Evolutionary conservation across 78 protist genomes (phyloP).

Genomic region (Dictyostelium firmibasis): DNA sequence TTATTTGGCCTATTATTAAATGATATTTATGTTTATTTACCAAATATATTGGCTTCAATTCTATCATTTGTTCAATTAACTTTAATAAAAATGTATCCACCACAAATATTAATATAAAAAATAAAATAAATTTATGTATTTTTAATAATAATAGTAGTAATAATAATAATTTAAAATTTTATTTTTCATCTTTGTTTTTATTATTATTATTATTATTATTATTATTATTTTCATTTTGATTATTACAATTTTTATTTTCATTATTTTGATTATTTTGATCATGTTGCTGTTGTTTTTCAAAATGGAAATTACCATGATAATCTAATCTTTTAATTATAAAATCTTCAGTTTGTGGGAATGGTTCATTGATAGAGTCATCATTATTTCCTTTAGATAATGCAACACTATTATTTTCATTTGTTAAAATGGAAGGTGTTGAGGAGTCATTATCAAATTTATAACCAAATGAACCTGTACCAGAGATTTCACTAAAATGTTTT

Average conservation of each 20-base stretch:
- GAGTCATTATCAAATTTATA: neutral
- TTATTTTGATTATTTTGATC: neutral
- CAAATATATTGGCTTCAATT: constrained; percentile 41
- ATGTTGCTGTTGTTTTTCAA: neutral
- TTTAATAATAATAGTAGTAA: neutral
- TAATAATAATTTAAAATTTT: neutral
- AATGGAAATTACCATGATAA: constrained; percentile 60
- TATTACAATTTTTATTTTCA: neutral
- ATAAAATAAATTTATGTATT: neutral
- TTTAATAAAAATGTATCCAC: neutral
- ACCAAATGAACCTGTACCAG: neutral
- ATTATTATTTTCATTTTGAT: too few relatives aligned
- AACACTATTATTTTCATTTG: neutral
- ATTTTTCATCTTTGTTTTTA: neutral
- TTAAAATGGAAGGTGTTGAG: neutral
- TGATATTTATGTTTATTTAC: constrained; percentile 28
- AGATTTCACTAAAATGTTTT: constrained; percentile 57
- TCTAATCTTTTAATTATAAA: constrained; percentile 71
- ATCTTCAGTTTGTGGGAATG: constrained; percentile 62
- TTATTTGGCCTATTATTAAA: neutral
- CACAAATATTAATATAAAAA: neutral
- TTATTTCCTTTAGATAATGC: neutral
- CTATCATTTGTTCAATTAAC: neutral
- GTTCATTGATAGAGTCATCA: constrained; percentile 38
- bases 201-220: too few relatives aligned